Base-by-base conservation (phyloP, 345 rosid genomes). In the Orychophragmus violaceus region DNA sequence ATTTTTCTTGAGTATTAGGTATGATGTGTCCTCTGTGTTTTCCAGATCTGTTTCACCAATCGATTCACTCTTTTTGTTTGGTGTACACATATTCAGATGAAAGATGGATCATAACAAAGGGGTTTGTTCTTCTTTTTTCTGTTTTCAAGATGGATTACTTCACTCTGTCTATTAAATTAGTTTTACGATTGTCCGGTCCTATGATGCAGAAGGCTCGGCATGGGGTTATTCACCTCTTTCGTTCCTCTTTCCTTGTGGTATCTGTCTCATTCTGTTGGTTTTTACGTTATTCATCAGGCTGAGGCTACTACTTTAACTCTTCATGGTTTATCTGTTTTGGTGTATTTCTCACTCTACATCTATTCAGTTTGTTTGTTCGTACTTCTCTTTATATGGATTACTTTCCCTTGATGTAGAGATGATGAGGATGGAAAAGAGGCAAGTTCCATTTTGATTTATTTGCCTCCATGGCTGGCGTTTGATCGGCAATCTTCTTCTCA, bases 1-100 rank as follows among this genome's bases (percentile, higher is more conserved):
- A 5, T 48, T 22, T 45, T 30, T 24, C 2, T 9, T 33, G 18
- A 46, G 37, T 64, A 9, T 50, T 23, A n/a, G 14, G 5, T 35
- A 5, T 64, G 68, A 50, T 35, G 19, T 11, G 7, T 2, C 35
- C 5, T 44, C 49, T 37, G 50, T 51, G 37, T 64, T 51, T 25
- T 37, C 37, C 69, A 64, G 69, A 52, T 64, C 56, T n/a, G 23
- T 24, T 17, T 11, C 54, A 28, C 21, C n/a, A n/a, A n/a, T n/a
- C n/a, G n/a, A n/a, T n/a, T n/a, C n/a, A n/a, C n/a, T n/a, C n/a
- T n/a, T n/a, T n/a, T n/a, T n/a, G n/a, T 36, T 13, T 17, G 8
- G 5, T 63, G 16, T 9, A 21, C 44, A n/a, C 48, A 19, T 6
- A 62, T 32, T 30, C 44, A 30, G 22, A 46, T 30, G 55, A 28